These are phyloP conservation scores for Pachysandra terminalis DNA, from an alignment of 164 flowering plant species.

Conservation along the genomic window DNA sequence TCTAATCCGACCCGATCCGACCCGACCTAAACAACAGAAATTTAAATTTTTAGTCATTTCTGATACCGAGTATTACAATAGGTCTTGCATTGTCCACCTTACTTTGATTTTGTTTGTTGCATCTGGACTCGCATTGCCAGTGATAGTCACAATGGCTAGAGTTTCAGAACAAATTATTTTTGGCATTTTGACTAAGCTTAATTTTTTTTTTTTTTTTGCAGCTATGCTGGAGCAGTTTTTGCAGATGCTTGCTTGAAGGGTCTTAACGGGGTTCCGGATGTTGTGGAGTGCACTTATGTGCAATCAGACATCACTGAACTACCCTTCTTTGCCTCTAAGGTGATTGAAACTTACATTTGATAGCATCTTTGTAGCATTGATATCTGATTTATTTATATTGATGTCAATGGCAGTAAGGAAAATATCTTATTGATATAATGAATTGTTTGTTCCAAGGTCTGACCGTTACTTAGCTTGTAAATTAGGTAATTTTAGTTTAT, in stretches of 20 bases:
- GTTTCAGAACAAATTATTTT: neutral
- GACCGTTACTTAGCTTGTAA: too few relatives aligned
- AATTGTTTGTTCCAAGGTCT: too few relatives aligned
- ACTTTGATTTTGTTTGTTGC: neutral
- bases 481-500: too few relatives aligned
- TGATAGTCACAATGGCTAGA: neutral
- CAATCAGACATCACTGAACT: constrained; percentile 80
- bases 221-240: constrained; percentile 95
- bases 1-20: too few relatives aligned
- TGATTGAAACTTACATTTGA: constrained; percentile 15
- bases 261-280: constrained; percentile 94
- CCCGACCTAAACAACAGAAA: too few relatives aligned
- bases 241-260: constrained; percentile 98
- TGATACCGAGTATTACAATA: too few relatives aligned
- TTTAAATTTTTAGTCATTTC: too few relatives aligned
- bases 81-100: too few relatives aligned
- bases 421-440: neutral
- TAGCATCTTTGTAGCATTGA: neutral
- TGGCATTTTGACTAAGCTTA: neutral
- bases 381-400: neutral
- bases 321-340: constrained; percentile 99
- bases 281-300: constrained; percentile 86
- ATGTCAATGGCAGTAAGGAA: neutral
- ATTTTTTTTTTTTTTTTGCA: too few relatives aligned
- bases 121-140: neutral